Conservation (phyloP, 225 moss, liverwort and hornwort genomes). For the Pseudisothecium myosuroides region DNA sequence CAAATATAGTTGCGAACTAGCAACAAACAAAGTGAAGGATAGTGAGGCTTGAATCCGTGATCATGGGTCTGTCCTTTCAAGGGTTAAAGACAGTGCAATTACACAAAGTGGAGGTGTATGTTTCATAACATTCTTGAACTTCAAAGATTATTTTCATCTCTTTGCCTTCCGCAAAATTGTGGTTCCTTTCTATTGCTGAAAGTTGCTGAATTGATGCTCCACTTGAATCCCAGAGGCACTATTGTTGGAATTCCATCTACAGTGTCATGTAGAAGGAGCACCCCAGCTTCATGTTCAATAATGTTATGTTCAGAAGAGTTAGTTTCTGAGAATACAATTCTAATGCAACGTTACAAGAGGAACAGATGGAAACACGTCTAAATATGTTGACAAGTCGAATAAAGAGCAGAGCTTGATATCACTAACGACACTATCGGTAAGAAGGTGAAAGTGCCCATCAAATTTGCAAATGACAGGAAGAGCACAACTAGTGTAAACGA, state of each 20-base stretch:
- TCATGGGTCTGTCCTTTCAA: neutral
- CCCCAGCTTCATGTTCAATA: neutral
- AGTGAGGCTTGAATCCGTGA: neutral
- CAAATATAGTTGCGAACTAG: neutral
- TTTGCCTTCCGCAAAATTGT: neutral
- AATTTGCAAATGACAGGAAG: neutral
- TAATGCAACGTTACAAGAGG: no score
- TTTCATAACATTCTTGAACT: neutral
- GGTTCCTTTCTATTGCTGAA: neutral
- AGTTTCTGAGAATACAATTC: neutral
- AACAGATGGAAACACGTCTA: neutral
- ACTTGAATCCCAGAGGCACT: neutral
- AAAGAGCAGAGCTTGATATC: neutral
- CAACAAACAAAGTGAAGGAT: neutral
- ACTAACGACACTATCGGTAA: neutral
- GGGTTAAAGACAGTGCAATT: neutral
- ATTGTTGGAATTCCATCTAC: neutral
- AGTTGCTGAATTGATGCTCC: neutral
- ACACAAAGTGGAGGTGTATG: no score
- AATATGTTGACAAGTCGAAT: neutral
- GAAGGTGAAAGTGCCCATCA: neutral
- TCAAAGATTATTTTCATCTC: neutral
- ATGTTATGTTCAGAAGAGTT: neutral
- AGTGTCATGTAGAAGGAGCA: neutral
- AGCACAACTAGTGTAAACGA: neutral